Percentiles rank a stretch among this genome's conserved stretches.
phyloP scores from a whole-genome alignment of 1,139 yeast species.

The Hansenula sp. region DNA sequence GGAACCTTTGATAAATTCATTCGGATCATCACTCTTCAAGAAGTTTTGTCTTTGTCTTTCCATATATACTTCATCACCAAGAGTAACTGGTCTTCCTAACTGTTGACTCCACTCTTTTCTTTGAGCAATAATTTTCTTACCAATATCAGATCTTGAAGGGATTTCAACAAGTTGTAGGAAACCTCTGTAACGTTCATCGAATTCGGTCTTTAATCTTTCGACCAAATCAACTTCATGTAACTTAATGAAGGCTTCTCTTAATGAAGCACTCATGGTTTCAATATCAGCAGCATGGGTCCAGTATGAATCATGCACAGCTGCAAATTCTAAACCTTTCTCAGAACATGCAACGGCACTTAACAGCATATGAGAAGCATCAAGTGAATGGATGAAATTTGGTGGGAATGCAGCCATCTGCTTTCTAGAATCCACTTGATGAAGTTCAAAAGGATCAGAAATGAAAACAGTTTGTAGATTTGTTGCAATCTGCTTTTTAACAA shows the following conservation, averaged over 20 bases:
- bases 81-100: conserved; percentile 55
- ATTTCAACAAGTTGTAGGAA: conserved; percentile 59
- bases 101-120: conserved; percentile 47
- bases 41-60: conserved; percentile 63
- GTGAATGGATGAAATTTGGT: conserved; percentile 91
- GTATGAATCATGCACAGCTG: conserved; percentile 96
- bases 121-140: conserved; percentile 43
- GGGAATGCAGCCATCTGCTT: conserved; percentile 94
- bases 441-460: conserved; percentile 79
- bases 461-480: conserved; percentile 84
- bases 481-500: conserved; percentile 56
- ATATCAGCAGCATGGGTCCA: conserved; percentile 97
- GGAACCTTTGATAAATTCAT: conserved; percentile 46
- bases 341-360: conserved; percentile 82
- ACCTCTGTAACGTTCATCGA: conserved; percentile 73
- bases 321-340: conserved; percentile 67
- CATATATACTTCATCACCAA: conserved; percentile 69
- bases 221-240: conserved; percentile 75
- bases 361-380: conserved; percentile 97
- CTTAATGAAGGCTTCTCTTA: conserved; percentile 77
- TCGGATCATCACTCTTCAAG: conserved; percentile 49
- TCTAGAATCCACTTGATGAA: conserved; percentile 79
- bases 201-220: conserved; percentile 69
- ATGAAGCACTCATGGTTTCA: conserved; percentile 61
- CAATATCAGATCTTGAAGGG: conserved; percentile 51